These are phyloP conservation scores for Cryptococcus maquisensis DNA, from an alignment of 1,284 basidiomycete species.

Conservation along the genomic window DNA sequence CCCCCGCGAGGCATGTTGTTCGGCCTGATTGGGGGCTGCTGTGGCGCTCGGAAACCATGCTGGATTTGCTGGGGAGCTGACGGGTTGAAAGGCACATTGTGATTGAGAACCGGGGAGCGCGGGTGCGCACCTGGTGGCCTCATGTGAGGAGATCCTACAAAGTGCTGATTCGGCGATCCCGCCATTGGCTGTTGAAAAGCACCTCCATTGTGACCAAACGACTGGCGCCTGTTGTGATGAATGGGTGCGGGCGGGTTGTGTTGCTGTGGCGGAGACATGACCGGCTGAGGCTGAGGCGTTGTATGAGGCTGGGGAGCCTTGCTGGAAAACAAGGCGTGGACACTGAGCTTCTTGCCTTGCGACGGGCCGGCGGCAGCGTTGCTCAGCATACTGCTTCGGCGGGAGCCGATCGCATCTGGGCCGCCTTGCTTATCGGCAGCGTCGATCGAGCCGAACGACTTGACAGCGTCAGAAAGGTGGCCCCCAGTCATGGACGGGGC, in stretches of 20 bases:
- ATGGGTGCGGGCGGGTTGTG: slow-evolving; percentile 16
- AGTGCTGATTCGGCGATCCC: slow-evolving; percentile 13
- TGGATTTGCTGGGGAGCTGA: slow-evolving; percentile 21
- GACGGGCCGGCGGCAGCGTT: slow-evolving; percentile 47
- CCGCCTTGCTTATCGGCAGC: slow-evolving; percentile 50
- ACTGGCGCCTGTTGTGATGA: slow-evolving; percentile 28
- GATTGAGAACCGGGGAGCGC: slow-evolving; percentile 30
- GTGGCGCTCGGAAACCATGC: slow-evolving; percentile 29
- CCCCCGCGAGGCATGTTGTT: slow-evolving; percentile 6
- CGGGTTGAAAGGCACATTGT: slow-evolving; percentile 16
- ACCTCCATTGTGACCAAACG: slow-evolving; percentile 22
- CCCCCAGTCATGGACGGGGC: slow-evolving; percentile 47
- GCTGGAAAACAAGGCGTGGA: slow-evolving; percentile 38
- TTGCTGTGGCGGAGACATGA: slow-evolving; percentile 18
- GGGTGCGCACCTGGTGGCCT: slow-evolving; percentile 29
- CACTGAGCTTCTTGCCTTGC: slow-evolving; percentile 25
- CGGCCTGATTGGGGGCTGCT: slow-evolving; percentile 14
- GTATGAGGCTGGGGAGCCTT: slow-evolving; percentile 12
- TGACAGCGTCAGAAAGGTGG: slow-evolving; percentile 55
- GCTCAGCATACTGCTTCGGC: slow-evolving; percentile 48
- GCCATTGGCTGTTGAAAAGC: slow-evolving; percentile 21
- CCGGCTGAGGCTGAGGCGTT: slow-evolving; percentile 12
- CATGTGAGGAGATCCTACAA: slow-evolving; percentile 20
- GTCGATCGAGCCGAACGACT: slow-evolving; percentile 68
- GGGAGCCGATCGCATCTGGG: slow-evolving; percentile 38